Evolutionary conservation across 2,329 filamentous ascomycete genomes (phyloP).

Genomic region (Diaporthe sp.): DNA sequence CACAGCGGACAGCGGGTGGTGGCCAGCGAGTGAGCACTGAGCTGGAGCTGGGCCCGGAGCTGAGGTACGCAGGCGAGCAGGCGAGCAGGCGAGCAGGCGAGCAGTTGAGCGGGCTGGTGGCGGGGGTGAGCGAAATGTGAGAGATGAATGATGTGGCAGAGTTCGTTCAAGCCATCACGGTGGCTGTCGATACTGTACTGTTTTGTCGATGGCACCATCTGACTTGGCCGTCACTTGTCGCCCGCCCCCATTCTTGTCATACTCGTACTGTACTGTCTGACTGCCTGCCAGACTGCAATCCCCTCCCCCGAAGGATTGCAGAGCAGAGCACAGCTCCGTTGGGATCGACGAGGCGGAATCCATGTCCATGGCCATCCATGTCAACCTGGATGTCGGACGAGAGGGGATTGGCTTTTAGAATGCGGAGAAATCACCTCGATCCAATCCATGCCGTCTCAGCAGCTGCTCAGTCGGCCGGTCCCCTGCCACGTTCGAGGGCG

Average conservation of each 20-base stretch:
- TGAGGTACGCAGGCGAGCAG: neutral
- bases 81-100: constrained; percentile 3
- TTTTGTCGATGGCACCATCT: neutral
- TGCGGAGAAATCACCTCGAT: constrained; percentile 7
- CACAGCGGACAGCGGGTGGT: neutral
- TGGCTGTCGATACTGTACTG: neutral
- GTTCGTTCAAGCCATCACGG: neutral
- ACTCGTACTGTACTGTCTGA: neutral
- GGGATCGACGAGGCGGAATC: constrained; percentile 19
- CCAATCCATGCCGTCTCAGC: constrained; percentile 11
- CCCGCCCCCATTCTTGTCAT: constrained; percentile 16
- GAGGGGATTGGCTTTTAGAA: constrained; percentile 17
- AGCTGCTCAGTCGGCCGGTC: neutral
- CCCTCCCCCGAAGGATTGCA: constrained; percentile 22
- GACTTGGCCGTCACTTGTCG: constrained; percentile 13
- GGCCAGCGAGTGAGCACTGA: neutral
- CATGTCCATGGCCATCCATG: constrained; percentile 19
- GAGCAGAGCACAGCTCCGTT: constrained; percentile 5
- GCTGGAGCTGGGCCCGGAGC: neutral
- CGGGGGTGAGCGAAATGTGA: neutral
- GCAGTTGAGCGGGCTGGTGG: neutral
- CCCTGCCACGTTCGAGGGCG: neutral
- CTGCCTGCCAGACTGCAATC: neutral
- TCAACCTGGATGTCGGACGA: constrained; percentile 10
- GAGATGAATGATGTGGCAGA: constrained; percentile 13